Conservation (phyloP, 2,329 filamentous ascomycete genomes). For the Fusarium acutatum region DNA sequence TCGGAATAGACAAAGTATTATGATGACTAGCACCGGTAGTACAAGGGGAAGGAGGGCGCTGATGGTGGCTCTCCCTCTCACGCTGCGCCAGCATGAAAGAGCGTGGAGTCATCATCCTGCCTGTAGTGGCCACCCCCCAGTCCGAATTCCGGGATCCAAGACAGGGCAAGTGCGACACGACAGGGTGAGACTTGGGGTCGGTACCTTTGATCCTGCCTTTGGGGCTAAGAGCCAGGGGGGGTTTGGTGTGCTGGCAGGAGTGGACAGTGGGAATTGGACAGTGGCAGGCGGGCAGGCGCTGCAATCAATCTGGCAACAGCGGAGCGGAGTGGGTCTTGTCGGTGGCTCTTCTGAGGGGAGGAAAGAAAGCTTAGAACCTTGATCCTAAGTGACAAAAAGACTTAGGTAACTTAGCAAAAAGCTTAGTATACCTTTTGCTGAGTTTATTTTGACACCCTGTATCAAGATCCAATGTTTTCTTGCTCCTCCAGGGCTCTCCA, state of each 20-base stretch:
- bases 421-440: no score
- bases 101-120: conserved; percentile 41
- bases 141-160: conserved; percentile 26
- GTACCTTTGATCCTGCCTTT: conserved; percentile 23
- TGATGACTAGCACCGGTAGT: conserved; percentile 32
- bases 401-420: no score
- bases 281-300: background rate
- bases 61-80: conserved; percentile 28
- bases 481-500: background rate
- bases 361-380: no score
- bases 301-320: conserved; percentile 36
- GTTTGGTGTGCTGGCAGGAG: conserved; percentile 31
- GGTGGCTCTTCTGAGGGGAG: background rate
- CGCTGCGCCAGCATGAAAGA: conserved; percentile 41
- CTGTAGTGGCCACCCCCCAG: conserved; percentile 29
- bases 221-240: conserved; percentile 1
- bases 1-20: conserved; percentile 33
- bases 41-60: conserved; percentile 30
- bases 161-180: conserved; percentile 31
- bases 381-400: no score
- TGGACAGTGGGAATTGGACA: background rate
- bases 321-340: conserved; percentile 26
- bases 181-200: conserved; percentile 25
- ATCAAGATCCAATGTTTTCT: no score
- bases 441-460: no score